Evolutionary conservation across 2,329 filamentous ascomycete genomes (phyloP).

Genomic region (Penicillium sp.): DNA sequence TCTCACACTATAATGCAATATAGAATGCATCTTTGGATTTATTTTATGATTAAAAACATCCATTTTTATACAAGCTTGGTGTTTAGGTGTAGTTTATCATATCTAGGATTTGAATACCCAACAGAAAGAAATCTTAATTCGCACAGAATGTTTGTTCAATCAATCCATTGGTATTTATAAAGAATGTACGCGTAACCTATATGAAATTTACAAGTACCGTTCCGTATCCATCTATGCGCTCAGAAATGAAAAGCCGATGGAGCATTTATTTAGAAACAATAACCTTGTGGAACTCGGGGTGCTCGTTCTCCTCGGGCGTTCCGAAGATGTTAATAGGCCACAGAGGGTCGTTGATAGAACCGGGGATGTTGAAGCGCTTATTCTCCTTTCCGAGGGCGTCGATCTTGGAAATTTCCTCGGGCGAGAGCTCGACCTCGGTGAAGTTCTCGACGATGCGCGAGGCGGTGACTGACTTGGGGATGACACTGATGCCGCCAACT

Average conservation of each 20-base stretch:
- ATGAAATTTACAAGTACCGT: not conserved
- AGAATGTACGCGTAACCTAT: not conserved
- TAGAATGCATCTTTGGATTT: not conserved
- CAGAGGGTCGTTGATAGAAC: slow-evolving; percentile 42
- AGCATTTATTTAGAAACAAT: slow-evolving; percentile 11
- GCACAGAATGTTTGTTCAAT: not conserved
- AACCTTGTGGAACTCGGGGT: slow-evolving; percentile 46
- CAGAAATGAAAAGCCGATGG: not conserved
- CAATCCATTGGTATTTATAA: not conserved
- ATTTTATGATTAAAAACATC: not conserved
- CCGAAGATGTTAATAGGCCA: slow-evolving; percentile 58
- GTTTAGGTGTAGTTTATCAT: not conserved
- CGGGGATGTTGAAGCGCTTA: slow-evolving; percentile 36
- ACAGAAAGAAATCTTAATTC: not conserved
- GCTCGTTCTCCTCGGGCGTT: slow-evolving; percentile 49
- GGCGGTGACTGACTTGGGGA: slow-evolving; percentile 42
- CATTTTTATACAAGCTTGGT: not conserved
- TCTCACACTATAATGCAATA: not conserved
- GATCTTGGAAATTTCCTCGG: slow-evolving; percentile 35
- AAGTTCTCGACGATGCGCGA: slow-evolving; percentile 42
- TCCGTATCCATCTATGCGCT: not conserved
- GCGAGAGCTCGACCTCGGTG: slow-evolving; percentile 38
- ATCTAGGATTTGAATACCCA: not conserved
- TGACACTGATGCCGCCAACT: slow-evolving; percentile 38
- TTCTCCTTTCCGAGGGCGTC: slow-evolving; percentile 29